Conservation (phyloP, 202 grass and related monocot species). For the Setaria viridis region DNA sequence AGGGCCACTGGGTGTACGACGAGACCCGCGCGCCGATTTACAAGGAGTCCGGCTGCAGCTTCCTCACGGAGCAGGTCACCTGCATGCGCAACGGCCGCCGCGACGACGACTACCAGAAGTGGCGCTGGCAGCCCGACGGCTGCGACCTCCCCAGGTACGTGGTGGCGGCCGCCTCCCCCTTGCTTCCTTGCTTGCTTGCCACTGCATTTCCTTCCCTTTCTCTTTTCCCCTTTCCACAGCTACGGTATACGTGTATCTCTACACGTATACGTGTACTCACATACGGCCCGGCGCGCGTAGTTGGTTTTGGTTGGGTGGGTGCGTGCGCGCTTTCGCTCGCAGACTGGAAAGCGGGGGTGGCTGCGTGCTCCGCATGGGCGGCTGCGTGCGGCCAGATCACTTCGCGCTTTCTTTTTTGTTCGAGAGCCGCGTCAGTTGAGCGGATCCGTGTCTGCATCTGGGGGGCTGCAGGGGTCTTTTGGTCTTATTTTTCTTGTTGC, state of each 20-base stretch:
- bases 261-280: not conserved
- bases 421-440: not conserved
- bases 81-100: conserved; percentile 90
- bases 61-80: conserved; percentile 93
- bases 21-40: conserved; percentile 57
- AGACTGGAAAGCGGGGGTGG: conserved; percentile 25
- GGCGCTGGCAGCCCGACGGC: conserved; percentile 83
- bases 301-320: not conserved
- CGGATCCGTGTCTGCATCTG: conserved; percentile 23
- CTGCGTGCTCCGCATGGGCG: conserved; percentile 31
- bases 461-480: not conserved
- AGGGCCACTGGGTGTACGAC: conserved; percentile 70
- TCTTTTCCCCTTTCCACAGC: not conserved
- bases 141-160: conserved; percentile 80
- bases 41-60: conserved; percentile 72
- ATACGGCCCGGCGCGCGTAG: not conserved
- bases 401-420: not conserved
- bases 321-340: conserved; percentile 39
- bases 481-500: not conserved
- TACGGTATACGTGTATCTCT: not conserved
- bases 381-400: conserved; percentile 42
- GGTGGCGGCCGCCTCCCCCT: not conserved
- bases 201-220: not conserved
- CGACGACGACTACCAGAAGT: conserved; percentile 84
- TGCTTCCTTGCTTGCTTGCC: not conserved